Evolutionary conservation across 2,329 filamentous ascomycete genomes (phyloP), one percentile per base, ranked within the genome.

Genomic region (Penicillium sp.): DNA sequence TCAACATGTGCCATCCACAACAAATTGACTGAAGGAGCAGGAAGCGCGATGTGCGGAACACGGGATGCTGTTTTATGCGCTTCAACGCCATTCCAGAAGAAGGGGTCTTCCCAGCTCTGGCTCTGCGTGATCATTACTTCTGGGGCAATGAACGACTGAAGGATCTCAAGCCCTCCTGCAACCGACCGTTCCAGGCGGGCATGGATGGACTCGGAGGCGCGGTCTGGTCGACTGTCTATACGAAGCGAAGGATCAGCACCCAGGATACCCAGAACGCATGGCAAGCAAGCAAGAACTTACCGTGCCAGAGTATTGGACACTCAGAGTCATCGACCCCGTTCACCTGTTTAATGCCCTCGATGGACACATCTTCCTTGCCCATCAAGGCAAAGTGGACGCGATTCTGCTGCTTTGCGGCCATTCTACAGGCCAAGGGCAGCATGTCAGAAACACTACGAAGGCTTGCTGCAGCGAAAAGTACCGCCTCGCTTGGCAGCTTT

Each of bases 351-450:
- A 98, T 80, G 37, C 90, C 85, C 14, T 87, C 82, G 53, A 96
- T 75, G 0, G 85, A 79, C 53, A 96, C 84, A 12, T 88, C 84
- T 60, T 88, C 89, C 60, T 89, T 84, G 52, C 92, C 89, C 78
- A 96, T 84, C 4, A 98, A 77, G 0, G 86, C 89, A 71, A 96
- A 89, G 73, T 98, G 94, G 8, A 97, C 92, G 63, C 87, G 83
- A 69, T 87, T 96, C 59, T 84, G 81, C 57, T 84, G 82, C 74
- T 87, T 83, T 22, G 75, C 75, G 6, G 88, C 88, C 93, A 97
- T 97, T 68, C 91, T 86, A 75, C 95, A 98, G 5, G 93, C 91
- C 71, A 96, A 81, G 0, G 92, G 92, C 35, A 96, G 79, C 55
- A 97, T 74, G 35, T 84, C 84, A 0, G 90, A 84, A 15, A 88